Percentiles rank a stretch among this genome's conserved stretches.
These are phyloP conservation scores for Cadophora sp. DNA, from an alignment of 2,329 filamentous ascomycete genomes.

Conservation along the genomic window DNA sequence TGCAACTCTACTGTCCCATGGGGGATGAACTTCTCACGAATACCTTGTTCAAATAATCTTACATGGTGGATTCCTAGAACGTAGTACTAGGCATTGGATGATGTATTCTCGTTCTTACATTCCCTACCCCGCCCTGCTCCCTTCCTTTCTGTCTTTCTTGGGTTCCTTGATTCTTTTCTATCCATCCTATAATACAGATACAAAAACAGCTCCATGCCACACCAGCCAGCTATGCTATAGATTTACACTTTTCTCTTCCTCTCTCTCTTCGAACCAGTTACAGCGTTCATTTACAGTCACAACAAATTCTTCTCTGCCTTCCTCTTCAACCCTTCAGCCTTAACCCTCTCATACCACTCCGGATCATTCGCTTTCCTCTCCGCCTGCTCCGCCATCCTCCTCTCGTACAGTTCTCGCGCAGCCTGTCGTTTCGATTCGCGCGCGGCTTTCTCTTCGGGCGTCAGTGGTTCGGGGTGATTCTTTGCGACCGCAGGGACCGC, in stretches of 20 bases:
- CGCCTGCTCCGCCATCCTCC: not conserved
- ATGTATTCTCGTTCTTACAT: not conserved
- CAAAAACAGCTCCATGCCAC: not conserved
- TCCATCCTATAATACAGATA: not conserved
- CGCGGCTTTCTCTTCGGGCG: not conserved
- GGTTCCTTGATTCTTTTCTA: not conserved
- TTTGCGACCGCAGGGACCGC: not conserved
- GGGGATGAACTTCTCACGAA: no score
- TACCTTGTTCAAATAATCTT: no score
- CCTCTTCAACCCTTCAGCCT: not conserved
- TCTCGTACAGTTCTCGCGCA: not conserved
- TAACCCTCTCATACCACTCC: slow-evolving; percentile 8
- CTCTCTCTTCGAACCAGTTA: not conserved
- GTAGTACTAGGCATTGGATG: no score
- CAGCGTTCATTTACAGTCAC: not conserved
- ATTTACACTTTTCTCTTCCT: not conserved
- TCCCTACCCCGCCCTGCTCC: not conserved
- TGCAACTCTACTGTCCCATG: no score
- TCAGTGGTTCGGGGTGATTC: not conserved
- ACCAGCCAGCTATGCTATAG: not conserved
- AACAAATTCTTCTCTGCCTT: slow-evolving; percentile 3
- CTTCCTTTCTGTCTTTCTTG: not conserved
- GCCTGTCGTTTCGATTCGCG: not conserved
- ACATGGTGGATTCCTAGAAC: no score
- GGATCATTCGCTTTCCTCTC: slow-evolving; percentile 8